Base-by-base conservation (phyloP, 345 rosid species). In the Moricandia moricandioides region DNA sequence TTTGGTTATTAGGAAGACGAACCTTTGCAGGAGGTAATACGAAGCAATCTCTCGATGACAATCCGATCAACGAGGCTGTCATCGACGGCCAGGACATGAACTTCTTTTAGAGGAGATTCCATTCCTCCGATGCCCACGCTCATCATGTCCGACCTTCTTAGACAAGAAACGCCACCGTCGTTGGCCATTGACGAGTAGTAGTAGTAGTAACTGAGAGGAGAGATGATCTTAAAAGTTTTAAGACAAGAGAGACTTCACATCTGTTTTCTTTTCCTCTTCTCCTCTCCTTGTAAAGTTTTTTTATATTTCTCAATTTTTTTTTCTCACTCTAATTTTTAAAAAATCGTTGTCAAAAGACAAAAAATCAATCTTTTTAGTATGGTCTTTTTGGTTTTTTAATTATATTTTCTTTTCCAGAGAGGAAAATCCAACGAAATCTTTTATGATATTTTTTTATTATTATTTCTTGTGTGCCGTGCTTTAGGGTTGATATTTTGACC, bases 61-160 rank as follows among this genome's bases (percentile, higher is more conserved):
- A 86, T 90, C 3, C 98, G 91, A 73, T 94, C 98, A 14, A 91
- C 88, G 52, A 80, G 86, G 52, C 91, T 94, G 55, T 94, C 98
- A 74, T 94, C 98, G 1, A 94, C 98, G 35, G 98, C 98, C 12
- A 94, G 75, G 2, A 94, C 98, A 68, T 94, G 98, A 72, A 85
- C 91, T 65, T 86, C 89, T 27, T 86, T 85, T 0, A 83, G 78
- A 1, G 85, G 62, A 35, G 83, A 69, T 30, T 85, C 77, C 1
- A 74, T 60, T 26, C 62, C 60, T 56, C 33, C 60, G 33, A 56
- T 56, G 14, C 60, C 79, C 5, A 71, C 27, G 1, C 77, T 85
- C 8, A 81, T 72, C 81, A 49, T 79, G 51, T 84, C 92, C 47
- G 86, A 45, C 66, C 79, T 82, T 79, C 84, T 63, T 49, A 69